Evolutionary conservation across 2,329 filamentous ascomycete genomes (phyloP).

Genomic region (Trichoderma lentiforme): DNA sequence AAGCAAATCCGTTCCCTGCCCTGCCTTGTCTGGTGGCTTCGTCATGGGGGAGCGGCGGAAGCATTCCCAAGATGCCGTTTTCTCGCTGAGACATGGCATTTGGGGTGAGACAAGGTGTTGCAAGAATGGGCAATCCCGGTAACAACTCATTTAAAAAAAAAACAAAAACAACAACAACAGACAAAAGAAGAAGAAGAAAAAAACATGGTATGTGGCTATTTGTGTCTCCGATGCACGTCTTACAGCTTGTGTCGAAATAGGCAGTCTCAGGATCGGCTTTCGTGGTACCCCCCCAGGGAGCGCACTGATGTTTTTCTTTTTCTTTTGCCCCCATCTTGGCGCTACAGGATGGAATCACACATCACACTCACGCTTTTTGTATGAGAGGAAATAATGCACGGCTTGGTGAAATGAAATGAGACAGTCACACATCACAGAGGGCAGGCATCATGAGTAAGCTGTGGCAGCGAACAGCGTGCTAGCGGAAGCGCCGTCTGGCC

Average conservation of each 20-base stretch:
- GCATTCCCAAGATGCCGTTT: neutral
- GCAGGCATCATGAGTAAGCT: slow-evolving; percentile 10
- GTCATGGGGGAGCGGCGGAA: neutral
- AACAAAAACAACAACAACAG: neutral
- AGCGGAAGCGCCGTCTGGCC: neutral
- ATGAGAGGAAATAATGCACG: neutral
- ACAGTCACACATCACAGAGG: neutral
- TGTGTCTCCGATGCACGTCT: neutral
- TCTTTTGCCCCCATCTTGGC: neutral
- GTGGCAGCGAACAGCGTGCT: neutral
- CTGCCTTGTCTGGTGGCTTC: neutral
- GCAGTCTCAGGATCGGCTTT: neutral
- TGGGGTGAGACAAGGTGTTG: neutral
- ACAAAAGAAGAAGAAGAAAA: neutral
- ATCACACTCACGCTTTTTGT: neutral
- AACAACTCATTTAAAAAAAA: neutral
- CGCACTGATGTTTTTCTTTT: neutral
- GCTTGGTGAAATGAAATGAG: neutral
- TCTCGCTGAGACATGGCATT: neutral
- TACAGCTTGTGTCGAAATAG: neutral
- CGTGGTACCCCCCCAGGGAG: neutral
- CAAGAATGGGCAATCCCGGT: neutral
- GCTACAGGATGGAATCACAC: neutral
- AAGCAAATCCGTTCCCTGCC: neutral
- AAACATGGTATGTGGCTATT: neutral